Conservation (phyloP, 176 grass and related monocot species). For the Pontederia crassipes region DNA sequence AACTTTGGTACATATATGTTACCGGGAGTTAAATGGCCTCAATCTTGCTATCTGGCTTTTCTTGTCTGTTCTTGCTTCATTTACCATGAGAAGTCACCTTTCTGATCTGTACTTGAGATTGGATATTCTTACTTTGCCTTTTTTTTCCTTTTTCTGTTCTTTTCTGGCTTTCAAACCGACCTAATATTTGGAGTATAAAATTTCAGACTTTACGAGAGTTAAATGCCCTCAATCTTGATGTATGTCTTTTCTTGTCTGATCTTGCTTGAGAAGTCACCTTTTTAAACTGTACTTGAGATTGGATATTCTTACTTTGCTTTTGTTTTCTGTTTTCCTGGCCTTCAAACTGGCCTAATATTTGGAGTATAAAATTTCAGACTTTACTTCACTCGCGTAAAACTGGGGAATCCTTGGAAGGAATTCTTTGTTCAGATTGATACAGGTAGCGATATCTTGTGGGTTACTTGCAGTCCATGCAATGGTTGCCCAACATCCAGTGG, state of each 20-base stretch:
- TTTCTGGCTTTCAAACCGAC: neutral
- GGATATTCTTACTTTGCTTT: neutral
- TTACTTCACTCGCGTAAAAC: slow-evolving; percentile 80
- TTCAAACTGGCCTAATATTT: slow-evolving; percentile 2
- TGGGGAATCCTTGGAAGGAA: slow-evolving; percentile 79
- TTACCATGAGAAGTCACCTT: neutral
- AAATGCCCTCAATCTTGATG: neutral
- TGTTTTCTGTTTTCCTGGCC: neutral
- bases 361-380: slow-evolving; percentile 45
- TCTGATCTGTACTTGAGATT: neutral
- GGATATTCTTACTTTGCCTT: neutral
- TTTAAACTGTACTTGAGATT: neutral
- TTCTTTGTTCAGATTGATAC: slow-evolving; percentile 98
- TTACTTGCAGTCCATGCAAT: slow-evolving; percentile 61
- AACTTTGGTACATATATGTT: too few species aligned
- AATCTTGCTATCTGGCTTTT: neutral
- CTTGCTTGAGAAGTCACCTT: neutral
- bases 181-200: slow-evolving; percentile 22
- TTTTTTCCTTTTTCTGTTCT: neutral
- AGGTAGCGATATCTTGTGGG: slow-evolving; percentile 91
- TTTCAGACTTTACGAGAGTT: slow-evolving; percentile 41
- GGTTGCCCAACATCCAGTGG: slow-evolving; percentile 87
- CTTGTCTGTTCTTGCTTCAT: neutral
- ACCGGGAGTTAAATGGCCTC: neutral
- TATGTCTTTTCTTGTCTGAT: neutral